Base-by-base conservation (phyloP, 805 yeast species). In the Suhomyces vadensis region DNA sequence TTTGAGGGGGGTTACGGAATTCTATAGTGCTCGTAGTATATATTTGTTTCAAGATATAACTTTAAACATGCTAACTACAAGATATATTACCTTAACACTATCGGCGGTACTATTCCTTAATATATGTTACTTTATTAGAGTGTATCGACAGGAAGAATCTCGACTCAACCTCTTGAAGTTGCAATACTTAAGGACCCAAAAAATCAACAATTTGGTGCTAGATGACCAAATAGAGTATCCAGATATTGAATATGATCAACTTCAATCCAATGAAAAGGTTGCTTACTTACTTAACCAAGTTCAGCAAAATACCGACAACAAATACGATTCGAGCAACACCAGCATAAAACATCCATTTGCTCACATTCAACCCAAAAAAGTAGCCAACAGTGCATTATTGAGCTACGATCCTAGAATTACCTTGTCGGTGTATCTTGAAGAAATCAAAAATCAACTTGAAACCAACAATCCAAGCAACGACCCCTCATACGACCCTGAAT, bases 391-490 rank as follows among this genome's bases (percentile, higher is more conserved):
- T 16, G 33, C 20, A 20, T 35, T 35, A 33, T 14, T 10, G 20
- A 16, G 14, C 37, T 49, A 37, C 31, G 62, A 57, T 39, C 61
- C 62, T 7, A 47, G 62, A 20, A 44, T 55, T 43, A 57, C 62
- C 6, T 26, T 56, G 4, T 31, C 56, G 6, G 53, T 56, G n/a
- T 57, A 56, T 41, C 43, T 44, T 19, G 26, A 40, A 8, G 50
- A 43, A 13, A 19, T 49, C 8, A 24, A 20, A 13, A 31, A 29
- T 21, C 41, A 36, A 33, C 35, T 36, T 3, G 21, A 10, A 14
- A 24, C 25, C 20, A 26, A 33, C 11, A 44, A 37, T 40, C 44
- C 47, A n/a, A 16, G 37, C n/a, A 46, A 39, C 36, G 40, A 56
- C 52, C 43, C 42, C 49, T 21, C 13, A 6, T 20, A 26, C 13